A percentile compares a stretch with the other conserved stretches of the same genome.
Conservation (phyloP, 345 rosid species). For the Bruguiera sexangula region DNA sequence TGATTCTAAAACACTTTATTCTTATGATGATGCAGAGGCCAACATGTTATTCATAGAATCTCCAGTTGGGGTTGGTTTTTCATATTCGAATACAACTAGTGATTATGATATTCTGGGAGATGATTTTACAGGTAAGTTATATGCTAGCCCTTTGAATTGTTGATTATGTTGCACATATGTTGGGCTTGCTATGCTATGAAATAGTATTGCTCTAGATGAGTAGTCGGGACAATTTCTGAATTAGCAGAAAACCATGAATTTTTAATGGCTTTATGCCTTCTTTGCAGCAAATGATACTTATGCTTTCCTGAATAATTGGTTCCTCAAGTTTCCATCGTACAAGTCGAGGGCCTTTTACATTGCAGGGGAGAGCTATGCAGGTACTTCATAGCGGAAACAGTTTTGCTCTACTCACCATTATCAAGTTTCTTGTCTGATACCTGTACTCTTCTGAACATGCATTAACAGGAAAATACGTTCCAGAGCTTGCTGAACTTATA, state of each 20-base stretch:
- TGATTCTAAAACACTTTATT: slow-evolving; percentile 12
- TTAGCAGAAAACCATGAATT: background rate
- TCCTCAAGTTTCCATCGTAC: slow-evolving; percentile 66
- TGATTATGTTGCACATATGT: too few relatives aligned
- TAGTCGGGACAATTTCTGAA: slow-evolving; percentile 3
- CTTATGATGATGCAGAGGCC: slow-evolving; percentile 60
- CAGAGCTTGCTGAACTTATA: slow-evolving; percentile 73
- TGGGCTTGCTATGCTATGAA: too few relatives aligned
- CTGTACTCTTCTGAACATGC: background rate
- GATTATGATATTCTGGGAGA: slow-evolving; percentile 66
- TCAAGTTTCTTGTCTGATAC: background rate
- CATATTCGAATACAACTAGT: slow-evolving; percentile 68
- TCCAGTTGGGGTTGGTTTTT: slow-evolving; percentile 94
- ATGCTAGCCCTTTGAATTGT: background rate
- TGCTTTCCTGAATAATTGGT: slow-evolving; percentile 68
- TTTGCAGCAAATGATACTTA: slow-evolving; percentile 67
- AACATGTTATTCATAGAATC: slow-evolving; percentile 89
- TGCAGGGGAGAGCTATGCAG: slow-evolving; percentile 98
- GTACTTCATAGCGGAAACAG: slow-evolving; percentile 25
- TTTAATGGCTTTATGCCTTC: background rate
- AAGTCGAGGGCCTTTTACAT: slow-evolving; percentile 53
- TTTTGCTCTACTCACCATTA: slow-evolving; percentile 3
- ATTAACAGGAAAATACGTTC: slow-evolving; percentile 73
- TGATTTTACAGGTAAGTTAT: slow-evolving; percentile 58
- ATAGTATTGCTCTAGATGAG: background rate